Percentiles rank a stretch among this genome's conserved stretches.
Evolutionary conservation across 1,139 yeast genomes (phyloP).

Genomic region (Suhomyces panamericanus): DNA sequence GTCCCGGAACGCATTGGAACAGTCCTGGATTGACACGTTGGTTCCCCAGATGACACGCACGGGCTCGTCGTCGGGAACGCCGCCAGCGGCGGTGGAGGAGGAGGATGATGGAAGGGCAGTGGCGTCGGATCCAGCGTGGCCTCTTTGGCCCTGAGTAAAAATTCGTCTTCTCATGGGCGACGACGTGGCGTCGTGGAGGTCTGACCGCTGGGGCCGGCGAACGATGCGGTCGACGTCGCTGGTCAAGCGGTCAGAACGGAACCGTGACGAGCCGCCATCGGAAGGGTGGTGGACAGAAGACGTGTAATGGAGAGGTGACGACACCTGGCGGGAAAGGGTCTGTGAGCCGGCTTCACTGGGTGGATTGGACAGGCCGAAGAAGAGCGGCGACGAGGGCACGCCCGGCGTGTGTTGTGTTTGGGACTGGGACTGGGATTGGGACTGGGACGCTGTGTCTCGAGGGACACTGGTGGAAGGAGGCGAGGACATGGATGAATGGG

Average conservation of each 20-base stretch:
- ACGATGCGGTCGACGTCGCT: conserved; percentile 47
- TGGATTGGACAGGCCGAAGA: conserved; percentile 55
- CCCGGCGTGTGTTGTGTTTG: conserved; percentile 39
- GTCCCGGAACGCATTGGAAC: conserved; percentile 74
- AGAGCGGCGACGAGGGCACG: conserved; percentile 69
- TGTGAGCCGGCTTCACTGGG: conserved; percentile 34
- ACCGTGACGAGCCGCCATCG: conserved; percentile 27
- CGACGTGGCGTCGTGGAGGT: conserved; percentile 43
- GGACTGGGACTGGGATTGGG: conserved; percentile 33
- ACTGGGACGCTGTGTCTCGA: background rate
- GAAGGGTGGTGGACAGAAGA: conserved; percentile 43
- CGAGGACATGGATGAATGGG: conserved; percentile 20
- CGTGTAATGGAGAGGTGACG: conserved; percentile 50
- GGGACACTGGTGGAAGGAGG: conserved; percentile 16
- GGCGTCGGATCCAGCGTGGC: conserved; percentile 15
- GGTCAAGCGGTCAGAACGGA: conserved; percentile 35
- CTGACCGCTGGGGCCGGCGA: conserved; percentile 45
- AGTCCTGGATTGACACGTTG: conserved; percentile 87
- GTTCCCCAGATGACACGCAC: conserved; percentile 98
- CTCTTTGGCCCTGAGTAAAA: conserved; percentile 27
- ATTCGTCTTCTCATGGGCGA: conserved; percentile 44
- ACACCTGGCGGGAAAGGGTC: conserved; percentile 26
- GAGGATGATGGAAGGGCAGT: conserved; percentile 23
- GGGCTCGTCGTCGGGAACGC: conserved; percentile 56
- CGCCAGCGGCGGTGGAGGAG: conserved; percentile 32